These are phyloP conservation scores for Striga asiatica DNA, from an alignment of 257 asterid species.

Conservation along the genomic window DNA sequence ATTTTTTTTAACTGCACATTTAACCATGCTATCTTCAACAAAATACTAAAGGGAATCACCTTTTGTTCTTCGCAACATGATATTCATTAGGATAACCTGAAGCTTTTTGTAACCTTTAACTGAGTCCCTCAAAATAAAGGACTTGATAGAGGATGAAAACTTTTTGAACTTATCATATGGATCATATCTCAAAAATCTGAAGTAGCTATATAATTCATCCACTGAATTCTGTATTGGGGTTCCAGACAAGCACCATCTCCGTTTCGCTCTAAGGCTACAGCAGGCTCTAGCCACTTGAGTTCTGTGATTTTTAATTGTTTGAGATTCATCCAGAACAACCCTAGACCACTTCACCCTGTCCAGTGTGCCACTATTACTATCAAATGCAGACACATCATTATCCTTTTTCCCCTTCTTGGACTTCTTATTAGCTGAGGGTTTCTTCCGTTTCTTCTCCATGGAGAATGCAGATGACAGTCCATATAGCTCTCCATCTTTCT, in stretches of 20 bases:
- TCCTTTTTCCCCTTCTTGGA: constrained; percentile 58
- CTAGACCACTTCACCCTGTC: constrained; percentile 91
- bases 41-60: constrained; percentile 29
- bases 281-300: constrained; percentile 98
- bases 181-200: constrained; percentile 83
- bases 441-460: constrained; percentile 48
- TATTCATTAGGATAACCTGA: constrained; percentile 63
- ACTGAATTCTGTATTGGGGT: constrained; percentile 95
- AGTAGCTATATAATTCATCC: constrained; percentile 93
- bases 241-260: constrained; percentile 99
- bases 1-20: neutral
- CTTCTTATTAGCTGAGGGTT: constrained; percentile 43
- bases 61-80: constrained; percentile 98
- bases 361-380: constrained; percentile 67
- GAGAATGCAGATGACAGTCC: constrained; percentile 74
- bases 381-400: constrained; percentile 42
- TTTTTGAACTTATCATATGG: constrained; percentile 78
- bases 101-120: constrained; percentile 72
- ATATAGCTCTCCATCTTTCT: constrained; percentile 46
- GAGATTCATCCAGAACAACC: constrained; percentile 95
- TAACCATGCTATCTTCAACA: neutral
- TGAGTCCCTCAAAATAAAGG: constrained; percentile 60
- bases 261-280: constrained; percentile 92
- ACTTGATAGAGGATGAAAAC: constrained; percentile 55
- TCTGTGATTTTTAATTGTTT: constrained; percentile 90